phyloP scores from a whole-genome alignment of 441 rosid genomes.

The Corymbia citriodora region DNA sequence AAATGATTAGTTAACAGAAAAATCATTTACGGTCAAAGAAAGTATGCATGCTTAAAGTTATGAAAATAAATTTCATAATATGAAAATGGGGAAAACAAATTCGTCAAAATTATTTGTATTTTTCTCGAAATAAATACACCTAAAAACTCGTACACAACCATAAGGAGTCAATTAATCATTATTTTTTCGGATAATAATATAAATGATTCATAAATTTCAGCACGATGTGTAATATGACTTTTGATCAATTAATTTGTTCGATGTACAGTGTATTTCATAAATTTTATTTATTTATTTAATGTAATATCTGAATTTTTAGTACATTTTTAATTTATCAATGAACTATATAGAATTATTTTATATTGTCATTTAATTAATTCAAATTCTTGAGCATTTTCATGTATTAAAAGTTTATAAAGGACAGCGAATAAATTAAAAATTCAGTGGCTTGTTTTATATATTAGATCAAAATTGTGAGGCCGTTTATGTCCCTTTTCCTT shows the following conservation, averaged over 20 bases:
- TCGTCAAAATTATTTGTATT: not conserved
- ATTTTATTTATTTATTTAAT: no score
- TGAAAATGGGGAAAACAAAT: not conserved
- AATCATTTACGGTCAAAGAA: not conserved
- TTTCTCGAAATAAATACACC: no score
- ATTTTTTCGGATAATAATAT: no score
- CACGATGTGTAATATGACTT: accelerated
- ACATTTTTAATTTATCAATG: no score
- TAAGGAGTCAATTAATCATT: no score
- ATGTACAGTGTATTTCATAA: accelerated
- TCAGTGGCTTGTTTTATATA: not conserved
- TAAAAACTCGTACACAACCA: accelerated
- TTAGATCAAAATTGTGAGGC: no score
- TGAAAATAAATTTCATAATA: not conserved
- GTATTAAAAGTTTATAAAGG: no score
- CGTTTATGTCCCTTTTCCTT: no score
- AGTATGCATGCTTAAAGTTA: accelerated
- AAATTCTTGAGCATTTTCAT: no score
- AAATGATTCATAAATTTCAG: accelerated
- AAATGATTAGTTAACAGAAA: not conserved
- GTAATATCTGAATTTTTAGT: accelerated
- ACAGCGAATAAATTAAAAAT: not conserved
- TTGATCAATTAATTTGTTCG: no score
- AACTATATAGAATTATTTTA: accelerated
- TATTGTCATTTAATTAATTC: no score